Percentiles rank a stretch among this genome's conserved stretches.
Evolutionary conservation across 495 filamentous ascomycete species (phyloP).

Genomic region (Barbatosphaeria neglecta): DNA sequence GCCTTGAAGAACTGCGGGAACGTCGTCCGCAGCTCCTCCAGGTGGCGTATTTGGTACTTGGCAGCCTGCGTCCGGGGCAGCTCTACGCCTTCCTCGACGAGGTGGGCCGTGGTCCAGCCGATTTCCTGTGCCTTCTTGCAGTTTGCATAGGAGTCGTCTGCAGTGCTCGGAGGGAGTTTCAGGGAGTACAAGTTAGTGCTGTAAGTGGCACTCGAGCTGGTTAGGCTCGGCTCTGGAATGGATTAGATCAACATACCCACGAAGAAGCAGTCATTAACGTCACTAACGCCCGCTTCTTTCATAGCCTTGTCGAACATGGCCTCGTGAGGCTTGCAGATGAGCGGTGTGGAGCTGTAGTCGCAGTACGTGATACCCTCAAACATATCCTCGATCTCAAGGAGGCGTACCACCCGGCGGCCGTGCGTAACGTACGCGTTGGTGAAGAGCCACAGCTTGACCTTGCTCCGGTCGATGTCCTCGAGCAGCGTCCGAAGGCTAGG

Average conservation of each 20-base stretch:
- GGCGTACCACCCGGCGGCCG: slow-evolving; percentile 63
- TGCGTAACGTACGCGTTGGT: slow-evolving; percentile 95
- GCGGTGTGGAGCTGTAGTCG: slow-evolving; percentile 55
- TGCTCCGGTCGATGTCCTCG: slow-evolving; percentile 61
- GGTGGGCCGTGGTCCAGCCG: slow-evolving; percentile 70
- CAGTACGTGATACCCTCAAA: slow-evolving; percentile 93
- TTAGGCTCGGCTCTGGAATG: background rate
- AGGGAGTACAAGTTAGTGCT: slow-evolving; percentile 8
- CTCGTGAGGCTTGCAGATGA: slow-evolving; percentile 75
- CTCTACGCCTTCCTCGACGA: slow-evolving; percentile 61
- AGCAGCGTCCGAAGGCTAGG: slow-evolving; percentile 64
- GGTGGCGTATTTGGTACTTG: slow-evolving; percentile 54
- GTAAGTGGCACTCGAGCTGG: background rate
- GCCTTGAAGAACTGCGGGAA: slow-evolving; percentile 73
- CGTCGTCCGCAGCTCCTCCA: slow-evolving; percentile 58
- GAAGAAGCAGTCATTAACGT: slow-evolving; percentile 61
- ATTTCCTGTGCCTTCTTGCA: slow-evolving; percentile 56
- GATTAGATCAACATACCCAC: slow-evolving; percentile 51
- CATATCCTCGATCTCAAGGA: slow-evolving; percentile 72
- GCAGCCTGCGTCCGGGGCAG: slow-evolving; percentile 47
- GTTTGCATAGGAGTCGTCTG: slow-evolving; percentile 77
- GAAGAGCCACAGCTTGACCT: slow-evolving; percentile 84
- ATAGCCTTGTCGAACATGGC: slow-evolving; percentile 81
- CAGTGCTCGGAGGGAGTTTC: slow-evolving; percentile 3
- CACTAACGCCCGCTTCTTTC: slow-evolving; percentile 48